Evolutionary conservation across 2,329 filamentous ascomycete genomes (phyloP), one percentile per base, ranked within the genome.

Genomic region (Penicillium sclerotiorum): DNA sequence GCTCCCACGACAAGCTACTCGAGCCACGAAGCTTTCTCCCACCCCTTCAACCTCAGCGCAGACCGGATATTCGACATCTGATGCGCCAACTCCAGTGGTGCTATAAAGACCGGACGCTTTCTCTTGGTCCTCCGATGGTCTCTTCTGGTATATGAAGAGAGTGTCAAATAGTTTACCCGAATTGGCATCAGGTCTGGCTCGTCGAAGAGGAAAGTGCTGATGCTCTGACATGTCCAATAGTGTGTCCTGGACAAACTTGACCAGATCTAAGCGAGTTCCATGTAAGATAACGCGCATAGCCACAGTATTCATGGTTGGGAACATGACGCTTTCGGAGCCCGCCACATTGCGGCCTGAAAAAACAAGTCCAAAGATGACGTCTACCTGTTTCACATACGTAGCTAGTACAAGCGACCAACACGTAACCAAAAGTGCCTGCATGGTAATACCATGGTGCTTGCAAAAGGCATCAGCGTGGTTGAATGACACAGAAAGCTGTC

Each of bases 291-390:
- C 81, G 9, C 91, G 80, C 7, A 95, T 77, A 0, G 87, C 82
- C 0, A 96, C 85, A 0, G 92, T 96, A 63, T 95, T 96, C 89
- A 96, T 96, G 0, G 88, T 90, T 0, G 92, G 93, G 61, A 96
- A 96, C 64, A 92, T 78, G 11, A 93, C 70, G 21, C 81, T 69
- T 36, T 88, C 81, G 0, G 84, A 81, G 13, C 82, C 80, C 38
- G 88, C 85, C 8, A 83, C 84, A 49, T 94, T 89, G n/a, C 93
- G 82, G 13, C 93, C 92, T 0, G 90, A 91, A 11, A 96, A 76
- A 1, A 96, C 87, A 0, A 89, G 82, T 1, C 93, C 93, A 63
- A 94, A 96, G 0, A 84, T 80, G 4, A 95, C 81, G 57, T 96
- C 91, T 0, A 95, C 78, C 1, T 80, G 81, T 3, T 77, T 72